Base-by-base conservation (phyloP, 202 grass and related monocot genomes). In the Carex sylvatica region DNA sequence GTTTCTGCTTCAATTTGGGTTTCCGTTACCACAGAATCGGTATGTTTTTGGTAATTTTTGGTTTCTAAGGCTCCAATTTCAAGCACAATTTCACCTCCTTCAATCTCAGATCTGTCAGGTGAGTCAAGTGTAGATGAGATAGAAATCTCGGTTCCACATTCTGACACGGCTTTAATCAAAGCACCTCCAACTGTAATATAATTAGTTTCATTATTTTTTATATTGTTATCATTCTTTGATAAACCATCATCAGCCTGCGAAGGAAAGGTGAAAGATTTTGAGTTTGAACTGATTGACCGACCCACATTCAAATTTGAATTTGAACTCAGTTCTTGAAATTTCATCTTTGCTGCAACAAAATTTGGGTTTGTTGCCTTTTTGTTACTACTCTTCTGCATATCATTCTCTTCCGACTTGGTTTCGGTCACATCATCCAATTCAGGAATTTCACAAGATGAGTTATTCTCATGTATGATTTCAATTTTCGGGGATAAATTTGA, bases 131-230 rank as follows among this genome's bases (percentile, higher is more conserved):
- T 99, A 20, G 96, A 99, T 12, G 95, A 93, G 82, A 98, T 95
- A 78, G 95, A 98, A 72, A 98, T 95, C 80, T 98, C 95, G 31
- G 96, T 99, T n/a, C 96, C 96, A 65, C 96, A 99, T 89, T 95
- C 96, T 85, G 96, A 99, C 71, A 87, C 86, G 80, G 96, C 96
- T 73, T 82, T 64, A 58, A 91, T 28, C 77, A 82, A 38, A 58
- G 36, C 40, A 47, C 78, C 78, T 65, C 35, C 78, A 18, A 42
- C 8, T 51, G 59, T 65, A 26, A 47, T 66, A 65, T 65, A 66
- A 82, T 70, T 58, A 59, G 74, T 56, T 89, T 51, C 89, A 88
- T 35, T 24, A 77, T 79, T 88, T 69, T 74, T 55, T 80, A 68
- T 83, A 18, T 83, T 85, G 71, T 82, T 84, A 70, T 86, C 86